A percentile compares a stretch with the other conserved stretches of the same genome.
phyloP scores from a whole-genome alignment of 371 early-diverging fungal species.

The Apophysomyces trapeziformis region DNA sequence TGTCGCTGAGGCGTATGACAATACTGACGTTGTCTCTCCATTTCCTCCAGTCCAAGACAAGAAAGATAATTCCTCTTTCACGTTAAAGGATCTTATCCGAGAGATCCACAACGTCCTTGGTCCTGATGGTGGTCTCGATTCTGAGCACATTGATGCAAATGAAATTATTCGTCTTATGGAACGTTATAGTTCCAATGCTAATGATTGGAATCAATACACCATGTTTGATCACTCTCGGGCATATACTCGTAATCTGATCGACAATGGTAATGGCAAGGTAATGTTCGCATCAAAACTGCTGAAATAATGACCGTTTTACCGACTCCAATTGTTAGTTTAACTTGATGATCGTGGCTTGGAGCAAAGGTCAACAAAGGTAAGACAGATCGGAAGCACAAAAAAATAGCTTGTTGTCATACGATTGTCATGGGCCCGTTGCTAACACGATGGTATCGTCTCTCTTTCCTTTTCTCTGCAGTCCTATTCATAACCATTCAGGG shows the following conservation, averaged over 20 bases:
- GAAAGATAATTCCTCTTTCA: not conserved
- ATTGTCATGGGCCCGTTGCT: not conserved
- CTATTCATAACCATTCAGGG: conserved; percentile 93
- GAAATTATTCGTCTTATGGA: conserved; percentile 68
- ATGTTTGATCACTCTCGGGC: conserved; percentile 74
- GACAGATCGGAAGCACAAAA: conserved; percentile 8
- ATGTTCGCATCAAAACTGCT: not conserved
- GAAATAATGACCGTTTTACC: conserved; percentile 4
- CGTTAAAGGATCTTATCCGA: conserved; percentile 15
- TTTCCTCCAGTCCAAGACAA: not conserved
- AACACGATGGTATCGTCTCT: not conserved
- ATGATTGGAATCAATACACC: conserved; percentile 82
- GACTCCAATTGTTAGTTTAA: conserved; percentile 64
- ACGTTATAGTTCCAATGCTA: conserved; percentile 61
- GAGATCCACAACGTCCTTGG: conserved; percentile 26
- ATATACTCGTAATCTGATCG: conserved; percentile 89
- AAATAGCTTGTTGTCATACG: conserved; percentile 8
- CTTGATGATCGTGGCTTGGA: conserved; percentile 92
- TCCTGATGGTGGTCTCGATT: conserved; percentile 44
- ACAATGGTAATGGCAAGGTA: conserved; percentile 88
- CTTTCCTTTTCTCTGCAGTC: conserved; percentile 51
- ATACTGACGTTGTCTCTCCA: not conserved
- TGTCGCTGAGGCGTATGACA: not conserved
- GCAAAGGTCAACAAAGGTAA: conserved; percentile 74
- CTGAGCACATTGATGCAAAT: conserved; percentile 63